Evolutionary conservation across 495 filamentous ascomycete genomes (phyloP), one percentile per base, ranked within the genome.

Genomic region (Acidiella bohemica): DNA sequence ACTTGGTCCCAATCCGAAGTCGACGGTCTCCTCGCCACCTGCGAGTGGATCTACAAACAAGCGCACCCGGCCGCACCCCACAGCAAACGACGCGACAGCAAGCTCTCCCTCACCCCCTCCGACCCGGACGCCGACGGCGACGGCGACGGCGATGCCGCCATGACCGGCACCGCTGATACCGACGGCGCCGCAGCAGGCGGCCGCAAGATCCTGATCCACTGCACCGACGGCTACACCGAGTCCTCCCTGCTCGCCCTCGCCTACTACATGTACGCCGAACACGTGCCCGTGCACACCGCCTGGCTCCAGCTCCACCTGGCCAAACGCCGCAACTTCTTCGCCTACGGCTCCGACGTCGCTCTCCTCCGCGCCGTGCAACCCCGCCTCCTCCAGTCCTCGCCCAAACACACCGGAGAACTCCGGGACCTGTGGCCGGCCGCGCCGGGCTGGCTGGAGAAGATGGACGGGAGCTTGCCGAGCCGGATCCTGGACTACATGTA

Each of bases 161-260:
- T n/a, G n/a, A n/a, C n/a, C n/a, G n/a, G n/a, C n/a, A 48, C 54
- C 39, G 60, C 55, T 39, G 45, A 49, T 39, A 49, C 41, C 33
- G 39, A 28, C 44, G n/a, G 54, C 10, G 11, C 10, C 11, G 8
- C 4, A 26, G 23, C n/a, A 18, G 13, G 8, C 4, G 36, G 36
- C 12, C 14, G 7, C 44, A 44, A 11, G 23, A 73, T 95, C 21
- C 68, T 95, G 23, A 83, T 97, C 24, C 85, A 95, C 57, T 95
- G 90, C 57, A 75, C 78, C 1, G 90, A 97, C 61, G 90, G 90
- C 18, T 97, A 97, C 57, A 97, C 90, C 6, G 90, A 97, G 55
- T 87, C 80, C 7, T 83, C 88, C 1, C 62, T 96, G 37, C 67
- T 97, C 3, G 84, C 68, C 9, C 70, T 96, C 24, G 82, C 88